phyloP scores from a whole-genome alignment of 768 basidiomycete species.

The Lentinula lateritia region DNA sequence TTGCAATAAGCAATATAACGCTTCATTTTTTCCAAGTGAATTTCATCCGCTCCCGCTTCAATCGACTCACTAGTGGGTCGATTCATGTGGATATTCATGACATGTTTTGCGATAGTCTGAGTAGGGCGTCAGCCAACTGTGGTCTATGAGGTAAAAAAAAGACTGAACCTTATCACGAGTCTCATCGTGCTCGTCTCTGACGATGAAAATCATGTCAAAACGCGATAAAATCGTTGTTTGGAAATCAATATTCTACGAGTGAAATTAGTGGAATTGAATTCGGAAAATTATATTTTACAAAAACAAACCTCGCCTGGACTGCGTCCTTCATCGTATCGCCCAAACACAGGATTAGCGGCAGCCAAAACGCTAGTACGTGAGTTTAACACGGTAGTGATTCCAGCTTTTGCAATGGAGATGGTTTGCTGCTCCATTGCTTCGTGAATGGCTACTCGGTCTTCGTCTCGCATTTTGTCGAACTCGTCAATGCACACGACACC shows the following conservation, averaged over 20 bases:
- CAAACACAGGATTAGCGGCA: constrained; percentile 97
- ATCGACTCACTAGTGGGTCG: constrained; percentile 67
- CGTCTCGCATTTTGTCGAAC: constrained; percentile 99
- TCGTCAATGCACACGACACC: constrained; percentile 99
- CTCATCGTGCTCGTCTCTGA: constrained; percentile 97
- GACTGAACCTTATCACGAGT: constrained; percentile 72
- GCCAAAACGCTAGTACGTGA: constrained; percentile 94
- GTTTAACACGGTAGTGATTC: constrained; percentile 96
- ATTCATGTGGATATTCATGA: constrained; percentile 99
- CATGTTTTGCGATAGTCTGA: constrained; percentile 92
- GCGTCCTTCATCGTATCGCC: constrained; percentile 93
- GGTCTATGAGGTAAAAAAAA: not conserved
- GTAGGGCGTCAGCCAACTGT: not conserved
- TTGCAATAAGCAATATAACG: constrained; percentile 96
- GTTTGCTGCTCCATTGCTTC: constrained; percentile 99
- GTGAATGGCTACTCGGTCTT: constrained; percentile 97
- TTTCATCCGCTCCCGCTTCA: constrained; percentile 74
- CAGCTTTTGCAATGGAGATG: constrained; percentile 98
- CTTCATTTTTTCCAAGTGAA: constrained; percentile 98
- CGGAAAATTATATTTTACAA: too few relatives aligned
- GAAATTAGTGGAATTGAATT: not conserved
- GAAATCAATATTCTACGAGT: constrained; percentile 82
- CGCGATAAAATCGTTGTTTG: constrained; percentile 97
- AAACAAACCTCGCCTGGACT: constrained; percentile 82
- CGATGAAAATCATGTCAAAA: constrained; percentile 99